Evolutionary conservation across 2,329 filamentous ascomycete species (phyloP).

Genomic region (Verticillium nonalfalfae): DNA sequence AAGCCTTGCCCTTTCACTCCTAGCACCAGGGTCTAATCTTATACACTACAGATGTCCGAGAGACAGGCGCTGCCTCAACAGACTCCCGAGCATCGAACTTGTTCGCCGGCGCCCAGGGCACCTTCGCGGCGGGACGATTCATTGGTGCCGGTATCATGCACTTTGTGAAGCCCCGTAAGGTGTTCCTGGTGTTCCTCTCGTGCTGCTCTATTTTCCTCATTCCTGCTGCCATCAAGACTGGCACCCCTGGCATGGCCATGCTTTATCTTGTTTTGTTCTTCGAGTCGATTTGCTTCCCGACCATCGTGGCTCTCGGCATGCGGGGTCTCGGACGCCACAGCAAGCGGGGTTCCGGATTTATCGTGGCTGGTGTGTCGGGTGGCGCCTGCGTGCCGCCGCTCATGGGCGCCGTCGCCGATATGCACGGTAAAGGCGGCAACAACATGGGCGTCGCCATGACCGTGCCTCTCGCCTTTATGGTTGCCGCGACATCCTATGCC

Average conservation of each 20-base stretch:
- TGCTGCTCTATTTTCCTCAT: constrained; percentile 57
- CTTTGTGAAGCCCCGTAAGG: constrained; percentile 51
- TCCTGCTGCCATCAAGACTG: constrained; percentile 38
- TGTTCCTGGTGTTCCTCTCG: constrained; percentile 62
- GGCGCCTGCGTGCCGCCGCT: constrained; percentile 70
- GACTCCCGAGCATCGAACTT: constrained; percentile 55
- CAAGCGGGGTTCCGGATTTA: constrained; percentile 40
- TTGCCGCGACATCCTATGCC: constrained; percentile 49
- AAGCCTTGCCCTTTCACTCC: no score
- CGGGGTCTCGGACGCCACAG: constrained; percentile 49
- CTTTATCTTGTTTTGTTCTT: constrained; percentile 71
- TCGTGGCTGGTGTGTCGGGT: constrained; percentile 49
- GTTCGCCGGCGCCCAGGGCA: constrained; percentile 67
- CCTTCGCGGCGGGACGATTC: constrained; percentile 69
- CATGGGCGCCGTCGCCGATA: constrained; percentile 61
- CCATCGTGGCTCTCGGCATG: constrained; percentile 61
- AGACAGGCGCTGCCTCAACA: constrained; percentile 47
- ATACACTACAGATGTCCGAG: constrained; percentile 35
- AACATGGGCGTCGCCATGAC: constrained; percentile 51
- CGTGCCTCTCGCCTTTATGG: constrained; percentile 56
- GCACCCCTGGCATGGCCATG: constrained; percentile 48
- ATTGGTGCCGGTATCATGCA: constrained; percentile 61
- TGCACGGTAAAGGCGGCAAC: constrained; percentile 36
- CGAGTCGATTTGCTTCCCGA: constrained; percentile 75
- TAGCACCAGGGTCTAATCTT: no score